Conservation (phyloP, 257 asterid genomes). For the Solanum chmielewskii region DNA sequence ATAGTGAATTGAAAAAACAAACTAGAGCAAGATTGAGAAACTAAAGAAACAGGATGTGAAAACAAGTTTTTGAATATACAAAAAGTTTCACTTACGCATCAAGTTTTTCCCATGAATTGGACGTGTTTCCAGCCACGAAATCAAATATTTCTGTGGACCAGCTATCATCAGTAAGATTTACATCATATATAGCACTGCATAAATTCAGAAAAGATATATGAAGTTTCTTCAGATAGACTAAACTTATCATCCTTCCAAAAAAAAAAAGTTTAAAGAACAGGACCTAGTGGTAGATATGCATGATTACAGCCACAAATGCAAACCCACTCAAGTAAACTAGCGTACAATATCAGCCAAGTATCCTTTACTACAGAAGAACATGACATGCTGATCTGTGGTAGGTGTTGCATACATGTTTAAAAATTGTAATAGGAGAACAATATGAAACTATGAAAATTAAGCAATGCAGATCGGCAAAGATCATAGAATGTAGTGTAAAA, state of each 20-base stretch:
- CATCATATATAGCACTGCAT: slow-evolving; percentile 53
- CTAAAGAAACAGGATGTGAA: not conserved
- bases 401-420: not conserved
- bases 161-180: slow-evolving; percentile 42
- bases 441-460: not conserved
- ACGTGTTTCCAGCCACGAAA: slow-evolving; percentile 45
- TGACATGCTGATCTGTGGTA: no score
- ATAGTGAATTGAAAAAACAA: not conserved
- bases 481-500: not conserved
- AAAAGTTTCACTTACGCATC: slow-evolving; percentile 30
- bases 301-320: not conserved
- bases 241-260: not conserved
- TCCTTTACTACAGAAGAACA: no score
- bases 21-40: not conserved
- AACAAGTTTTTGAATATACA: not conserved
- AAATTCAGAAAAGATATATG: not conserved
- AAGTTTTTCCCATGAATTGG: slow-evolving; percentile 47
- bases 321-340: not conserved
- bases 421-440: not conserved
- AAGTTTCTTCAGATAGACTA: not conserved
- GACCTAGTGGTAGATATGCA: not conserved
- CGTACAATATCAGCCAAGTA: not conserved
- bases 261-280: not conserved
- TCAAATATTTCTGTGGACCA: slow-evolving; percentile 48
- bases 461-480: not conserved